These are phyloP conservation scores for Cryphonectria naterciae DNA, from an alignment of 2,329 filamentous ascomycete species.

Conservation along the genomic window DNA sequence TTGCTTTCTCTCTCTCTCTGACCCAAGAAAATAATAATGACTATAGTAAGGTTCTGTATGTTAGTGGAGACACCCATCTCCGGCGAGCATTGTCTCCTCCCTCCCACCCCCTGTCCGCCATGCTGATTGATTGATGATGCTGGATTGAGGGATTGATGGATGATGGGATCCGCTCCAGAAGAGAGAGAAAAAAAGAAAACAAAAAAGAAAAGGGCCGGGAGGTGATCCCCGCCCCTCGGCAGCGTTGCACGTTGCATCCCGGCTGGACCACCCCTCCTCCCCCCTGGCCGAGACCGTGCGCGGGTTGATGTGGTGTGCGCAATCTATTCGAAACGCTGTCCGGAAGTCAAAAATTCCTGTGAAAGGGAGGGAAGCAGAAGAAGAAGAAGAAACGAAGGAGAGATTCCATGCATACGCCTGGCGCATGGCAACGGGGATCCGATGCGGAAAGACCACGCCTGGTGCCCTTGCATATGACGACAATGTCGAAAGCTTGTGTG, in stretches of 20 bases:
- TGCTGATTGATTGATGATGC: background rate
- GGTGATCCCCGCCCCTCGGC: conserved; percentile 4
- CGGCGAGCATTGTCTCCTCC: background rate
- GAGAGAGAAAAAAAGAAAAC: no score
- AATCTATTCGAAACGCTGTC: conserved; percentile 19
- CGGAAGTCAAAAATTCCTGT: conserved; percentile 7
- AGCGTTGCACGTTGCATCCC: conserved; percentile 16
- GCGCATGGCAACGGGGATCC: conserved; percentile 22
- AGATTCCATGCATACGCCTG: conserved; percentile 15
- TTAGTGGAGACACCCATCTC: conserved; percentile 1
- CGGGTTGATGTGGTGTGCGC: background rate
- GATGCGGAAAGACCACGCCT: background rate
- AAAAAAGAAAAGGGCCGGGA: background rate
- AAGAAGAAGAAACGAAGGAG: background rate
- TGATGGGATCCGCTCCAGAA: background rate
- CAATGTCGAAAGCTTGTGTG: conserved; percentile 3
- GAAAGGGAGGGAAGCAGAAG: background rate
- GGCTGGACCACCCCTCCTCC: background rate
- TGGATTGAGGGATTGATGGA: background rate
- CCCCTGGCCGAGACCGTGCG: background rate
- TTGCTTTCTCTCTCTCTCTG: background rate
- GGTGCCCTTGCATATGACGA: conserved; percentile 15
- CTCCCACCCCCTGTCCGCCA: background rate
- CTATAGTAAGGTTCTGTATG: background rate
- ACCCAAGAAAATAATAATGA: background rate